Evolutionary conservation across 108 stramenopile species (phyloP).

Genomic region (Asterionellopsis glacialis): DNA sequence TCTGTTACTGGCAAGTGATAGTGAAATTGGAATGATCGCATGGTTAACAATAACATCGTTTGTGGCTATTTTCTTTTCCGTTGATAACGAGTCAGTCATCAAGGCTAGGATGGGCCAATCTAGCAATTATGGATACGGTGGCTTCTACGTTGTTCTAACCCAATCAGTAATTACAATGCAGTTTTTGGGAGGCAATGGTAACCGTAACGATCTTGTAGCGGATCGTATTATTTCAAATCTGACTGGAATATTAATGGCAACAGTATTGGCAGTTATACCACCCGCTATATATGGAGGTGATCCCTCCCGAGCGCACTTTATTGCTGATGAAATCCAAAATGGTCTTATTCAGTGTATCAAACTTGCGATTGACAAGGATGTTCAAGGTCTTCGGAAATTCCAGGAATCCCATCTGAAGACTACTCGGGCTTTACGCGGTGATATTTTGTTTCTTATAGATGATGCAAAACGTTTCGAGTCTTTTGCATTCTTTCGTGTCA

Average conservation of each 20-base stretch:
- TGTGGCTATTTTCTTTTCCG: background rate
- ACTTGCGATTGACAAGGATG: too few species aligned
- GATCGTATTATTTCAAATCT: background rate
- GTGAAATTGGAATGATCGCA: constrained; percentile 9
- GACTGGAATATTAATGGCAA: background rate
- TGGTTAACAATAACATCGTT: constrained; percentile 14
- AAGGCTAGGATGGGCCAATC: background rate
- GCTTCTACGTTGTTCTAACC: background rate
- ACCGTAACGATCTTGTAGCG: background rate
- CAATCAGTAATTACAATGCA: background rate
- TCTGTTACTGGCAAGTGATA: constrained; percentile 4
- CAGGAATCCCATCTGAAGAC: too few species aligned
- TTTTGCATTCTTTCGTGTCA: too few species aligned
- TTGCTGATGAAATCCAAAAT: too few species aligned
- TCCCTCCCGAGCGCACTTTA: background rate
- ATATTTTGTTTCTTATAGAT: too few species aligned
- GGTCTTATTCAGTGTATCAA: too few species aligned
- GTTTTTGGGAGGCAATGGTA: background rate
- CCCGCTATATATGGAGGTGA: background rate
- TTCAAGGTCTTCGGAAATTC: too few species aligned
- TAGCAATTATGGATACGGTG: background rate
- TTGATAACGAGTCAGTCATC: background rate
- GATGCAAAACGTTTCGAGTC: too few species aligned
- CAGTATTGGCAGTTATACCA: background rate
- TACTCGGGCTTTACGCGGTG: too few species aligned